Percentiles rank a stretch among this genome's conserved stretches.
Evolutionary conservation across 2,329 filamentous ascomycete species (phyloP).

Genomic region (Botrytis fragariae): DNA sequence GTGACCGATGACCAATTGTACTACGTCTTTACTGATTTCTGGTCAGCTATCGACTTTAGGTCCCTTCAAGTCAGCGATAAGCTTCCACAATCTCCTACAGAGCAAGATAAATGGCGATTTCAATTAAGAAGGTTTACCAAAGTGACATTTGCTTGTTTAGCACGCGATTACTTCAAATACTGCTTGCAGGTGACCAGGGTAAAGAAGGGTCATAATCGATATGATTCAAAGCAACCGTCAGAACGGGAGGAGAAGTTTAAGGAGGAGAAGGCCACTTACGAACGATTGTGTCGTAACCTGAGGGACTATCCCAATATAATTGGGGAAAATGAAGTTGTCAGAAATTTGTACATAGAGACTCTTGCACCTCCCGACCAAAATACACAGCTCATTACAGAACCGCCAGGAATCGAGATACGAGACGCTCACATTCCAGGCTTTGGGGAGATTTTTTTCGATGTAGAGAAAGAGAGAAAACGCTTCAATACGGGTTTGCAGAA

Average conservation of each 20-base stretch:
- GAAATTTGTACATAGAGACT: background rate
- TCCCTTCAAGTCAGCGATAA: background rate
- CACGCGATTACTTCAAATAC: background rate
- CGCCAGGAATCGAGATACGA: background rate
- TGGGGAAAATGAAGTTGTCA: background rate
- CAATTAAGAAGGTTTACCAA: background rate
- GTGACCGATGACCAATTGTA: constrained; percentile 9
- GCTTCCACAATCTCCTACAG: background rate
- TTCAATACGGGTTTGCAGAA: background rate
- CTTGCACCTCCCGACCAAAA: background rate
- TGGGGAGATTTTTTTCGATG: background rate
- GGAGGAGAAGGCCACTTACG: background rate
- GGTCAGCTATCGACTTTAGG: constrained; percentile 5
- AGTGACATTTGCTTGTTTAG: background rate
- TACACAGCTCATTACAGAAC: background rate
- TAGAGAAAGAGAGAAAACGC: background rate
- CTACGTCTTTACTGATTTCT: background rate
- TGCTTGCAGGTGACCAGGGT: background rate
- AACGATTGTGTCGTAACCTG: background rate
- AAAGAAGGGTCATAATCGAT: background rate
- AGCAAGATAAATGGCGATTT: background rate
- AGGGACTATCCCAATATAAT: background rate
- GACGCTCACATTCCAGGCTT: background rate
- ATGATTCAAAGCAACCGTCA: background rate
- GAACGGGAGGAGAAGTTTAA: background rate